Conservation (phyloP, 2,329 filamentous ascomycete species). For the Fusarium temperatum region DNA sequence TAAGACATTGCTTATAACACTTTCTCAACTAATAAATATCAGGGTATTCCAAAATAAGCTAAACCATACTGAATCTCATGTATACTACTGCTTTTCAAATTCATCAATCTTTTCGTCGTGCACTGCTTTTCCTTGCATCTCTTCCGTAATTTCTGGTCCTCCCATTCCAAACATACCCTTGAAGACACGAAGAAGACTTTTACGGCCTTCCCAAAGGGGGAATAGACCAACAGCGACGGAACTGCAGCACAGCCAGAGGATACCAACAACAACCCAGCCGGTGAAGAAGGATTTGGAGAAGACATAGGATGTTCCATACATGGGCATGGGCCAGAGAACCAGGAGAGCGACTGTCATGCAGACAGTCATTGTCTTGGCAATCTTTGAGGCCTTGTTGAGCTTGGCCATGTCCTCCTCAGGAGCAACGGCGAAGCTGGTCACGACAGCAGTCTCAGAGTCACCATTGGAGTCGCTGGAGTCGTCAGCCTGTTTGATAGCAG, state of each 20-base stretch:
- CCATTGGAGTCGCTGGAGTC: slow-evolving; percentile 72
- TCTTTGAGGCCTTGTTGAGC: slow-evolving; percentile 62
- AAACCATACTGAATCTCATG: too few relatives aligned
- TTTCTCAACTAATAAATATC: background rate
- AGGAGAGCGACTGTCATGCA: slow-evolving; percentile 72
- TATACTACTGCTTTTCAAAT: slow-evolving; percentile 16
- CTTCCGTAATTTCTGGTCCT: background rate
- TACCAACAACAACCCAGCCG: slow-evolving; percentile 75
- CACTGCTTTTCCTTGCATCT: slow-evolving; percentile 11
- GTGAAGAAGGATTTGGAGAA: slow-evolving; percentile 70
- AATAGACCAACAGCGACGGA: slow-evolving; percentile 79
- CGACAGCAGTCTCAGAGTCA: slow-evolving; percentile 44
- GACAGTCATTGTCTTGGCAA: slow-evolving; percentile 50
- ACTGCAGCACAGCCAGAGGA: slow-evolving; percentile 78
- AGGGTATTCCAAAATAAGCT: background rate
- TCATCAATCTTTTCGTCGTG: slow-evolving; percentile 18
- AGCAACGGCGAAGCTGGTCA: slow-evolving; percentile 9
- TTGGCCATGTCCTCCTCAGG: slow-evolving; percentile 56
- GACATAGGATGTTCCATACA: slow-evolving; percentile 85
- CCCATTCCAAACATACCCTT: slow-evolving; percentile 31
- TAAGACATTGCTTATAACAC: background rate
- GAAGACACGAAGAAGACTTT: slow-evolving; percentile 22
- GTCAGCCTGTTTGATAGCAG: slow-evolving; percentile 78
- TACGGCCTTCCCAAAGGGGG: slow-evolving; percentile 80
- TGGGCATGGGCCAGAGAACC: slow-evolving; percentile 90